These are phyloP conservation scores for Solanum chacoense DNA, from an alignment of 305 asterid species.

Conservation along the genomic window DNA sequence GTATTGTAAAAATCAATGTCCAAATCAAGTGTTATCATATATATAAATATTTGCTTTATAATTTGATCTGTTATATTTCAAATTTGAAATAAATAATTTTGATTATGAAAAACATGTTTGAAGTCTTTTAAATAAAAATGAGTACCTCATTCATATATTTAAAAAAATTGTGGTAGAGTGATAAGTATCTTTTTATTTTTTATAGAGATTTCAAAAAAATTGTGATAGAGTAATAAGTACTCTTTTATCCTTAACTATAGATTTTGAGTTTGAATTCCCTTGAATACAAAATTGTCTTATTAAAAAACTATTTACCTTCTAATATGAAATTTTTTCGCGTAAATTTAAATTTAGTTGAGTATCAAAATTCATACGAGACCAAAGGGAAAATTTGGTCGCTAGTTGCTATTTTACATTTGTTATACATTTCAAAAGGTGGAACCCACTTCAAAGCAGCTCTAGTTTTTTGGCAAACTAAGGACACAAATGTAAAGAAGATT, in stretches of 20 bases:
- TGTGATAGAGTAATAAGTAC: no score
- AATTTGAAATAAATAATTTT: background rate
- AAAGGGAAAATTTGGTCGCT: background rate
- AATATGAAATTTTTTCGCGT: rapidly evolving
- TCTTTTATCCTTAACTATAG: no score
- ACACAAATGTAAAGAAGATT: background rate
- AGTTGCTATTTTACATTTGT: background rate
- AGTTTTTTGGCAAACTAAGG: background rate
- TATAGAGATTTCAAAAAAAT: no score
- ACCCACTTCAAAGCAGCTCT: background rate
- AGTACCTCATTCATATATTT: background rate
- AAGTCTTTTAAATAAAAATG: background rate
- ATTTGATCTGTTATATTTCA: background rate
- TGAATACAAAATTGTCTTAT: no score
- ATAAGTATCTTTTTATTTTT: no score
- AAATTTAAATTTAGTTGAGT: background rate
- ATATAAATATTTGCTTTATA: background rate
- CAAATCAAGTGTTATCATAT: background rate
- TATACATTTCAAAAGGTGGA: background rate
- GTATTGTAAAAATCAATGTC: background rate
- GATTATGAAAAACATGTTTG: background rate
- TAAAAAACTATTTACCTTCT: no score
- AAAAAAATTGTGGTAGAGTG: no score
- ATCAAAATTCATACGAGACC: background rate
- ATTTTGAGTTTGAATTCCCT: no score